phyloP scores from a whole-genome alignment of 345 rosid species.

The Eutrema heterophyllum region DNA sequence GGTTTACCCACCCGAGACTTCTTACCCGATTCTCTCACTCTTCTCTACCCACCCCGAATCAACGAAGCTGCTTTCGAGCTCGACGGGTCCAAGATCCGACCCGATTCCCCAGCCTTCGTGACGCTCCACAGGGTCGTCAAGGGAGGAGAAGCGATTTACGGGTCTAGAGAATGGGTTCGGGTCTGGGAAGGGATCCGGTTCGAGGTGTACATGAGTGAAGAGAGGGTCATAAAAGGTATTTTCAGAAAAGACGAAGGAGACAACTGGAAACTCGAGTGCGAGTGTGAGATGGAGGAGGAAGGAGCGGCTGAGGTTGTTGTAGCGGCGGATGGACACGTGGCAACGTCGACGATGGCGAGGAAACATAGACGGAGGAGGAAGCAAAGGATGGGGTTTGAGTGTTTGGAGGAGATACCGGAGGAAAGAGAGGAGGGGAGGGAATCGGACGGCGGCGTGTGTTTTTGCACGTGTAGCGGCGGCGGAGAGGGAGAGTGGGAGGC shows the following conservation, averaged over 20 bases:
- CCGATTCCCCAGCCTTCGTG: constrained; percentile 56
- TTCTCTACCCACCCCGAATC: constrained; percentile 61
- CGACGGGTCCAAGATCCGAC: constrained; percentile 53
- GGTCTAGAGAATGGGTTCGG: constrained; percentile 55
- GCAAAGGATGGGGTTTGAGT: constrained; percentile 23
- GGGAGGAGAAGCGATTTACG: constrained; percentile 43
- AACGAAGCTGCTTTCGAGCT: constrained; percentile 47
- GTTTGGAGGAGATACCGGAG: constrained; percentile 81
- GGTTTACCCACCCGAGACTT: constrained; percentile 11
- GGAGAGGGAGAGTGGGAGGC: constrained; percentile 28
- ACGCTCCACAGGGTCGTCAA: constrained; percentile 54
- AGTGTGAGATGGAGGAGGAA: constrained; percentile 39
- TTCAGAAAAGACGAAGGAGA: constrained; percentile 46
- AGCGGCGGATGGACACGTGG: constrained; percentile 52
- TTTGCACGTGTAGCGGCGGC: constrained; percentile 36
- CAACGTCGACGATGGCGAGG: constrained; percentile 40
- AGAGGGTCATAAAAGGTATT: constrained; percentile 55
- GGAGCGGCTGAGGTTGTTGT: constrained; percentile 43
- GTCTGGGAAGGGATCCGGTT: constrained; percentile 58
- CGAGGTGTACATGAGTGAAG: constrained; percentile 60
- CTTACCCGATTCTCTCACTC: constrained; percentile 61
- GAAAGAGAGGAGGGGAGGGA: constrained; percentile 40
- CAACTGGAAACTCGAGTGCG: constrained; percentile 59
- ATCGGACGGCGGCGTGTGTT: constrained; percentile 35
- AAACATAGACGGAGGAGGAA: constrained; percentile 35